Evolutionary conservation across 129 eudicot genomes (phyloP), one percentile per base, ranked within the genome.

Genomic region (Artemisia annua): DNA sequence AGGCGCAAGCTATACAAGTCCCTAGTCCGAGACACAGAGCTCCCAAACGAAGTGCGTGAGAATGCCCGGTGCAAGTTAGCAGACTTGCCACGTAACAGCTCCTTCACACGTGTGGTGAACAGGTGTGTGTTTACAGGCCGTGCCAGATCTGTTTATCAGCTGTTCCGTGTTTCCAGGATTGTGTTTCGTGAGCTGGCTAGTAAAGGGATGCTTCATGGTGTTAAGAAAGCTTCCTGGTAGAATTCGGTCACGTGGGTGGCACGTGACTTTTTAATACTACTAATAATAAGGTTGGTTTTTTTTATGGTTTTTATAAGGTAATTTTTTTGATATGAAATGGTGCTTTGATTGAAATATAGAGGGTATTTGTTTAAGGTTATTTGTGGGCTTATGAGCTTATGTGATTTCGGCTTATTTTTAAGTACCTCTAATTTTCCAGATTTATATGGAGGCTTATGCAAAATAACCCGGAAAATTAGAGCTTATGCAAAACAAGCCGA

Each of bases 151-250:
- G 91, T 86, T 13, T 86, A 86, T 51, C 61, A 68, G 76, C 54
- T 69, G 55, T 86, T 83, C 75, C 81, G 88, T 18, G 83, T 81
- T 43, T 86, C 91, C 44, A 84, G 91, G 50, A 81, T 86, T 64
- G 83, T 78, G 57, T 83, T 86, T 69, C 84, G 86, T 49, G 84
- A 73, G 8, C 32, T 86, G 17, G 88, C 91, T 18, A 48, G 75
- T 22, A 49, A 61, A 22, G 91, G 91, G 17, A 48, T 66, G 7
- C 60, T 86, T 69, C 73, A 56, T 30, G 91, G 91, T 7, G 77
- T 86, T 19, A 77, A 78, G 78, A 86, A 86, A 63, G 77, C 91
- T 1, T 86, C 91, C 20, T 86, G 87, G 91, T 86, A 83, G 76
- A n/a, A n/a, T n/a, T n/a, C n/a, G n/a, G n/a, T 30, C 35, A 30